Evolutionary conservation across 2,329 filamentous ascomycete species (phyloP), one percentile per base, ranked within the genome.

Genomic region (Colletotrichum neosansevieriae): DNA sequence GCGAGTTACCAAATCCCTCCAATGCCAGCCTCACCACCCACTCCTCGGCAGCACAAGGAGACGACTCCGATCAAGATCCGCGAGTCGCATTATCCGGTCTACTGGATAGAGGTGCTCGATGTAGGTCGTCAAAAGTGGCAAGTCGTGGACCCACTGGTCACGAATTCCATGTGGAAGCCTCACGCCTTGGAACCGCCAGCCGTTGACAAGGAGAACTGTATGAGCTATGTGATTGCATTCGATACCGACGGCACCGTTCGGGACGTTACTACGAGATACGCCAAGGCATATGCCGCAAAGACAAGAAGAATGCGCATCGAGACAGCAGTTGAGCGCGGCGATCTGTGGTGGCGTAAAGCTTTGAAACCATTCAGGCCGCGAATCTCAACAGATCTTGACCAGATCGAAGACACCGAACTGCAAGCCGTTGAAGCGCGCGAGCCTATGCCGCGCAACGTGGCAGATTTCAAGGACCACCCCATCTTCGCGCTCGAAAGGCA

Each of bases 71-170:
- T 80, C 61, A 80, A 76, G 13, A 86, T 91, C 11, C 85, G 85
- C 24, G 93, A 95, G 75, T 94, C 94, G 0, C 79, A 88, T 0
- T 93, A 91, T 74, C 96, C 96, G 0, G 86, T 98, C 3, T 98
- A 94, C 76, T 99, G 96, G 96, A 91, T 98, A 0, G 96, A 99
- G 80, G 91, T 93, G 3, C 92, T 97, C 71, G 94, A 98, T 71
- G 84, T 89, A 60, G 92, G 92, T 0, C 89, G 94, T 71, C 93
- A 98, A 76, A 97, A 94, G 82, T 99, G 96, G 96, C 88, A 97
- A 63, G 87, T 94, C 0, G 88, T 96, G 42, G 96, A 99, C 76
- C 89, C 94, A 0, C 79, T 98, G 0, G 94, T 96, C 2, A 97
- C 94, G 0, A 85, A 88, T 63, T 92, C 71, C 0, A 89, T 97